These are phyloP conservation scores for Arthrocladium fulminans DNA, from an alignment of 2,329 filamentous ascomycete genomes.

Conservation along the genomic window DNA sequence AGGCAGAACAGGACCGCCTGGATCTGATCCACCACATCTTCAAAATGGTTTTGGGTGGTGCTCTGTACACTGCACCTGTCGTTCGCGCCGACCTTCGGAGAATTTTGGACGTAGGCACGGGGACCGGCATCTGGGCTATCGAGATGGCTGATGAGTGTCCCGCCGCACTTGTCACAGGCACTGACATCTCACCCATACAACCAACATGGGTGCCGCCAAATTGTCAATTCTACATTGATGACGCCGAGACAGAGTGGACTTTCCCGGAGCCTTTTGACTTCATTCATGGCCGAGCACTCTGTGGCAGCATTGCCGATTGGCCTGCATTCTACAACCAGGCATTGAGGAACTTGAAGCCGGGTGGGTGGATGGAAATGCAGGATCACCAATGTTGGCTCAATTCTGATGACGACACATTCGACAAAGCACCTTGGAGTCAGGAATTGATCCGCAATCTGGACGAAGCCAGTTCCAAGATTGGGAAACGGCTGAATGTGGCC, in stretches of 20 bases:
- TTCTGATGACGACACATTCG: conserved; percentile 12
- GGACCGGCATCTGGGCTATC: conserved; percentile 32
- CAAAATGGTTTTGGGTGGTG: conserved; percentile 27
- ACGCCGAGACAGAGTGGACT: conserved; percentile 25
- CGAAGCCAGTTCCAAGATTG: conserved; percentile 6
- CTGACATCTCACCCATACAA: conserved; percentile 30
- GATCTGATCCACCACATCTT: conserved; percentile 20
- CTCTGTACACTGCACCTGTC: conserved; percentile 24
- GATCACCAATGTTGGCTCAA: conserved; percentile 20
- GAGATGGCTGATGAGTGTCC: conserved; percentile 26
- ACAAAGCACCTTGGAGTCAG: conserved; percentile 12
- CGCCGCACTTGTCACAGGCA: conserved; percentile 28
- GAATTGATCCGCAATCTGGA: conserved; percentile 23
- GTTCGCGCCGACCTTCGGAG: conserved; percentile 19
- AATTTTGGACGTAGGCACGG: conserved; percentile 30
- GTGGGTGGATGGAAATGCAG: conserved; percentile 22
- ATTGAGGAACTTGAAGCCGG: conserved; percentile 23
- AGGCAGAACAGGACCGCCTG: conserved; percentile 10
- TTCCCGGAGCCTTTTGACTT: conserved; percentile 24
- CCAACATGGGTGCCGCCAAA: conserved; percentile 25
- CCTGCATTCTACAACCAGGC: conserved; percentile 16
- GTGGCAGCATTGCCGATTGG: conserved; percentile 22
- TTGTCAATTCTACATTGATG: conserved; percentile 26
- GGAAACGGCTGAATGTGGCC: conserved; percentile 24
- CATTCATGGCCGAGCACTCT: conserved; percentile 25